Evolutionary conservation across 129 eudicot species (phyloP), one percentile per base, ranked within the genome.

Genomic region (Erigeron canadensis): DNA sequence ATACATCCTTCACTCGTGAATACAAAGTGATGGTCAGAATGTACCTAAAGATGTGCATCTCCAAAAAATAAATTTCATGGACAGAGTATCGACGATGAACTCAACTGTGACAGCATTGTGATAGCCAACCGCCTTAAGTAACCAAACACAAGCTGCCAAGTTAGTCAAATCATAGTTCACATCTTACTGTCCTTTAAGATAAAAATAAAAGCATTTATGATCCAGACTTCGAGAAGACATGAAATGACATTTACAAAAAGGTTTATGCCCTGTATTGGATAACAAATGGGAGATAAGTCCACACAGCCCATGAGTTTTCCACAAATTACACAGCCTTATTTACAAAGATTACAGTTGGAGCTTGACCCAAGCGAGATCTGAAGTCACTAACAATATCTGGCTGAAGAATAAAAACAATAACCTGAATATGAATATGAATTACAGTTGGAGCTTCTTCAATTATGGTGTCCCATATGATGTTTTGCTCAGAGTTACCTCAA

Each of bases 41-140:
- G 53, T 74, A 90, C 99, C 99, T 95, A 97, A 77, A 95, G 91
- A 53, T 97, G 94, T 4, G 99, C 99, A 95, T 95, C 87, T 95
- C 99, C 97, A 95, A 90, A 75, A 95, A 95, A 75, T 90, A 90
- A 76, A 95, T 63, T 90, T 75, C 59, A 96, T 96, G 2, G 97
- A 79, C 41, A 80, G 67, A 38, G 99, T 90, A 81, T 95, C 99
- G 50, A 95, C 96, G 58, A 95, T 95, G 75, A 95, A 95, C 76
- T 95, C 99, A 38, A 90, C 99, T 42, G 97, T 90, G 50, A 96
- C 97, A 67, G 99, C 99, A 83, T 80, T 95, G 81, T 88, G 84
- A 81, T 95, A 95, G 75, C 86, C 91, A 75, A 90, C 97, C 28
- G 97, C 99, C 99, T 95, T 63, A 44, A 51, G 43, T 63, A 75